Conservation (phyloP, 1,139 yeast genomes). For the Taphrina confusa region DNA sequence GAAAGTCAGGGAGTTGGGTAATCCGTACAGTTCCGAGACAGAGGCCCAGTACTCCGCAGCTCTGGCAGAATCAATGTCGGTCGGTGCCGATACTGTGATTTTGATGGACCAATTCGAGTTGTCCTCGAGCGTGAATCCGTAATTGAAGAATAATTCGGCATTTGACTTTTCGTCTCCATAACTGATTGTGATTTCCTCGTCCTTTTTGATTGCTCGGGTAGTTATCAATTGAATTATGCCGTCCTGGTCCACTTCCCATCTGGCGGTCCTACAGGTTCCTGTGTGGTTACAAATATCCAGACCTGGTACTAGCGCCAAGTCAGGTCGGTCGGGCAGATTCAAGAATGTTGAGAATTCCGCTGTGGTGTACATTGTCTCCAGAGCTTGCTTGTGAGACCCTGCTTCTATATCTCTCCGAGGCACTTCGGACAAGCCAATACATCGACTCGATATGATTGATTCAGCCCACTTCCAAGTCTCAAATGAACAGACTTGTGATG, state of each 20-base stretch:
- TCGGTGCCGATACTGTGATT: not conserved
- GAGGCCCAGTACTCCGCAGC: not conserved
- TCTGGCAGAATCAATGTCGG: not conserved
- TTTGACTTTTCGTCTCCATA: constrained; percentile 48
- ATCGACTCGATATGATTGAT: constrained; percentile 16
- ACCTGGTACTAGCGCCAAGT: constrained; percentile 16
- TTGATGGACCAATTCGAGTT: constrained; percentile 22
- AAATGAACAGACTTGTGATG: not conserved
- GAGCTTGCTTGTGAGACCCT: too few species aligned
- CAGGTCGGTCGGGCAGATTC: not conserved
- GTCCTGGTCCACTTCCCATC: constrained; percentile 16
- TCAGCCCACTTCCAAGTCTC: constrained; percentile 31
- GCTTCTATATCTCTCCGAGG: too few species aligned
- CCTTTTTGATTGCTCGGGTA: constrained; percentile 17
- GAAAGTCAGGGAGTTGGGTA: not conserved
- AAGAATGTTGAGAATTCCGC: not conserved
- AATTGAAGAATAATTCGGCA: constrained; percentile 49
- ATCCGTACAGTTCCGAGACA: not conserved
- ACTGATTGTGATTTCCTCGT: constrained; percentile 46
- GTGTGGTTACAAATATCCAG: constrained; percentile 31
- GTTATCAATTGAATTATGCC: constrained; percentile 27
- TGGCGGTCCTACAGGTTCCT: constrained; percentile 3
- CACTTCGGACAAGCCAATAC: constrained; percentile 18
- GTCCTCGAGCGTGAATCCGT: constrained; percentile 45
- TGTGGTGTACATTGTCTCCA: not conserved